phyloP scores from a whole-genome alignment of 1,139 yeast species.

The Blastobotrys proliferans region DNA sequence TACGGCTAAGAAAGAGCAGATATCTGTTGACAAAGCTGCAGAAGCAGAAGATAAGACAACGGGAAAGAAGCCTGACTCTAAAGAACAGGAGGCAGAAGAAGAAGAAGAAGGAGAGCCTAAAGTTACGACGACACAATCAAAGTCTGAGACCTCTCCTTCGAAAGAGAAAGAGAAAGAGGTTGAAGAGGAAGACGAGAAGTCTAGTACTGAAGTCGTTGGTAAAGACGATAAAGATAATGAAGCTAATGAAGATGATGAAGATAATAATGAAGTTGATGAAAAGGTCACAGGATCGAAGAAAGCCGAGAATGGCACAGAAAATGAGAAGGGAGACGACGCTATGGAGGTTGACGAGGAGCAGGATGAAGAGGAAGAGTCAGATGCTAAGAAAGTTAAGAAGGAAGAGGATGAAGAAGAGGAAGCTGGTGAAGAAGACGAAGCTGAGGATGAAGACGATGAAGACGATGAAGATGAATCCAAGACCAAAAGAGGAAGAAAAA shows the following conservation, averaged over 20 bases:
- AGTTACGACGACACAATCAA: too few species aligned
- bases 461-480: not conserved
- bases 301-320: not conserved
- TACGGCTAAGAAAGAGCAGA: conserved; percentile 13
- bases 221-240: not conserved
- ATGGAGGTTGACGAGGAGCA: conserved; percentile 8
- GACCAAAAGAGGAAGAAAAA: conserved; percentile 12
- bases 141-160: not conserved
- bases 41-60: conserved; percentile 7
- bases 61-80: not conserved
- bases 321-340: conserved; percentile 8
- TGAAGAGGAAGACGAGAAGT: conserved; percentile 1
- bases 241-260: not conserved
- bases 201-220: not conserved
- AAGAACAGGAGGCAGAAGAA: conserved; percentile 1
- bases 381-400: conserved; percentile 2
- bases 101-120: conserved; percentile 4
- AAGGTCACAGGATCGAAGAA: not conserved
- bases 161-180: conserved; percentile 1
- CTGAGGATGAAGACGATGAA: conserved; percentile 4
- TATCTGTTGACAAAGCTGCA: conserved; percentile 10
- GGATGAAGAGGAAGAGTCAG: conserved; percentile 7
- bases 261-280: not conserved
- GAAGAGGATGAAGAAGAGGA: conserved; percentile 1
- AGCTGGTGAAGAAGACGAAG: not conserved